These are phyloP conservation scores for Saururus chinensis DNA, from an alignment of 164 flowering plant genomes.

Conservation along the genomic window DNA sequence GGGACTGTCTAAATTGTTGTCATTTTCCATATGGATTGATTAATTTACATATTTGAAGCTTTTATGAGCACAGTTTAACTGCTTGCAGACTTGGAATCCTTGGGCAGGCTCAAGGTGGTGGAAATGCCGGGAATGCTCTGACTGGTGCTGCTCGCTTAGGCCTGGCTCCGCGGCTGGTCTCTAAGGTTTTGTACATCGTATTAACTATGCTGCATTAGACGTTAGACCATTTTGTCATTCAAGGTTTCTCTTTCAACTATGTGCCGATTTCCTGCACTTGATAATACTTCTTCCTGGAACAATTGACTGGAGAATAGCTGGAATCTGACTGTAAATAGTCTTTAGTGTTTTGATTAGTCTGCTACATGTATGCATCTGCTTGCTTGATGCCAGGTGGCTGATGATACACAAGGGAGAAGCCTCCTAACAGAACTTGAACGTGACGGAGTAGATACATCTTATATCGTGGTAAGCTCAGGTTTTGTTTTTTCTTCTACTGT, in stretches of 20 bases:
- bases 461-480: constrained; percentile 46
- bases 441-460: constrained; percentile 83
- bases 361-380: not conserved
- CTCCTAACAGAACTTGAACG: constrained; percentile 69
- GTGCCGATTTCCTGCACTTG: too few relatives aligned
- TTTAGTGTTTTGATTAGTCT: too few relatives aligned
- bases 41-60: not conserved
- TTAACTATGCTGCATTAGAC: too few relatives aligned
- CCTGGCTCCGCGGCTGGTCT: constrained; percentile 56
- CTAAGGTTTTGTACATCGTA: constrained; percentile 35
- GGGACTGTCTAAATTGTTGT: not conserved
- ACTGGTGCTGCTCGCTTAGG: constrained; percentile 87
- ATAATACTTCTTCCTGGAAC: too few relatives aligned
- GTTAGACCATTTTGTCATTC: too few relatives aligned
- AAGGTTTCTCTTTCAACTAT: too few relatives aligned
- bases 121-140: constrained; percentile 85
- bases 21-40: not conserved
- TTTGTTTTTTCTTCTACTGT: not conserved
- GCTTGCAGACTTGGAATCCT: not conserved
- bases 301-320: too few relatives aligned
- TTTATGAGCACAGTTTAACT: not conserved
- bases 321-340: too few relatives aligned
- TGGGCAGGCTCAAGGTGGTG: constrained; percentile 85
- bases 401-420: constrained; percentile 67
- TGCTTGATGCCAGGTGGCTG: constrained; percentile 44